phyloP scores from a whole-genome alignment of 495 filamentous ascomycete genomes.

The Annulohypoxylon stygium region DNA sequence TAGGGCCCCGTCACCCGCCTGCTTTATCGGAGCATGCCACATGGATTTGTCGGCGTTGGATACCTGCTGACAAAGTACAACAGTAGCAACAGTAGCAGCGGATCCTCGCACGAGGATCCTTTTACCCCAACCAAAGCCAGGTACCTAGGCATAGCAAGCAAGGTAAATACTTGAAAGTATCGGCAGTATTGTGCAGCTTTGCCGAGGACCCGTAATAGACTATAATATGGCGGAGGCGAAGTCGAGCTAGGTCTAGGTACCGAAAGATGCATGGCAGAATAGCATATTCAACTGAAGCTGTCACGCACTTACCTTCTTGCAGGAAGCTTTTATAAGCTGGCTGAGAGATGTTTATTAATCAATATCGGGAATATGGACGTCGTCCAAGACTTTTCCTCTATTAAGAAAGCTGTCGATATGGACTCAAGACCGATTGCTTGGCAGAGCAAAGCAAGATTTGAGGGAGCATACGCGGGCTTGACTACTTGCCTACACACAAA shows the following conservation, averaged over 20 bases:
- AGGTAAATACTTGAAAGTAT: constrained; percentile 12
- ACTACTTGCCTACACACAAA: neutral
- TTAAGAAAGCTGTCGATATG: neutral
- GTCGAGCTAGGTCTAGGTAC: constrained; percentile 8
- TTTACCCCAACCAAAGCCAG: constrained; percentile 4
- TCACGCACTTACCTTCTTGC: constrained; percentile 14
- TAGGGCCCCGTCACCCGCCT: constrained; percentile 18
- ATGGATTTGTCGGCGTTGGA: constrained; percentile 26
- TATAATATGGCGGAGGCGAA: constrained; percentile 11
- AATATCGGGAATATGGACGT: constrained; percentile 18
- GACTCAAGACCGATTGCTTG: neutral
- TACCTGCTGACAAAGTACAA: constrained; percentile 31
- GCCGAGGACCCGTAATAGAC: constrained; percentile 26
- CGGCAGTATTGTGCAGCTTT: constrained; percentile 20
- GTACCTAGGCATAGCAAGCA: neutral
- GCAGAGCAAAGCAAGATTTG: constrained; percentile 8
- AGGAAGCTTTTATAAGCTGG: constrained; percentile 14
- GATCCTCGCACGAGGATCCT: constrained; percentile 12
- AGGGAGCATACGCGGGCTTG: neutral
- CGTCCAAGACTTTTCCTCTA: constrained; percentile 7
- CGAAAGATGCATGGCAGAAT: constrained; percentile 9
- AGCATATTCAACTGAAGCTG: constrained; percentile 15
- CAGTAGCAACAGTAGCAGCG: constrained; percentile 29
- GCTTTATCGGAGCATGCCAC: constrained; percentile 16
- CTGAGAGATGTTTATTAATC: constrained; percentile 21